phyloP scores from a whole-genome alignment of 2,329 filamentous ascomycete genomes.

The Coniochaeta sp. region DNA sequence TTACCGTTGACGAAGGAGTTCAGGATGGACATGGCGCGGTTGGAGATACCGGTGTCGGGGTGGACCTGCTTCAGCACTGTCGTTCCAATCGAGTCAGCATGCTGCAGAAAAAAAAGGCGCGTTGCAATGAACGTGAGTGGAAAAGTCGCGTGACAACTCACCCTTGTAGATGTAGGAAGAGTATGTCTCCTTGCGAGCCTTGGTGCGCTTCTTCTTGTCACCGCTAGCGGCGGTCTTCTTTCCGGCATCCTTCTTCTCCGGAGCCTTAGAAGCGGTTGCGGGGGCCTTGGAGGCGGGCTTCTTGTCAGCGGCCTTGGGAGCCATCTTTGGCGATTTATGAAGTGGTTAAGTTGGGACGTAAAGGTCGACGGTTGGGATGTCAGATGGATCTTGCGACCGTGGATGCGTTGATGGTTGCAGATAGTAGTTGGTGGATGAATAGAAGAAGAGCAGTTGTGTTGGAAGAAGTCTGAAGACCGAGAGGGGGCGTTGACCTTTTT shows the following conservation, averaged over 20 bases:
- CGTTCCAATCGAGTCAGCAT: constrained; percentile 4
- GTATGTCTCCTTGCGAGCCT: constrained; percentile 99
- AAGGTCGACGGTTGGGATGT: constrained; percentile 13
- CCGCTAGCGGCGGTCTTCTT: constrained; percentile 98
- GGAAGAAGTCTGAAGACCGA: constrained; percentile 30
- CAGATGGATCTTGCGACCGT: constrained; percentile 6
- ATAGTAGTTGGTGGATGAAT: constrained; percentile 36
- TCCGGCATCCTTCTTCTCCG: constrained; percentile 98
- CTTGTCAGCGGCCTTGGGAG: constrained; percentile 97
- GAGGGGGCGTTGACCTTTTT: constrained; percentile 50
- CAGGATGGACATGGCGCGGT: constrained; percentile 98
- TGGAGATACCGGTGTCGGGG: constrained; percentile 99
- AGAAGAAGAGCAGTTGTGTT: not conserved
- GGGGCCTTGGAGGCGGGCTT: constrained; percentile 98
- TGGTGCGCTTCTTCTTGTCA: constrained; percentile 99
- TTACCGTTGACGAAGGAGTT: constrained; percentile 99
- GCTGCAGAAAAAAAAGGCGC: not conserved
- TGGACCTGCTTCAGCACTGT: constrained; percentile 99
- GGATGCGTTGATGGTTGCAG: constrained; percentile 9
- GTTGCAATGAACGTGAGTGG: constrained; percentile 2
- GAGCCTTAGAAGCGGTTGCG: constrained; percentile 59
- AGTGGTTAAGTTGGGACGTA: constrained; percentile 8
- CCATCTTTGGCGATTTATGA: constrained; percentile 61
- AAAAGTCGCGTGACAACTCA: constrained; percentile 35
- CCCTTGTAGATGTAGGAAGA: constrained; percentile 99